A percentile compares a stretch with the other conserved stretches of the same genome.
Conservation (phyloP, 208 protist genomes). For the Acanthamoeba sp. region DNA sequence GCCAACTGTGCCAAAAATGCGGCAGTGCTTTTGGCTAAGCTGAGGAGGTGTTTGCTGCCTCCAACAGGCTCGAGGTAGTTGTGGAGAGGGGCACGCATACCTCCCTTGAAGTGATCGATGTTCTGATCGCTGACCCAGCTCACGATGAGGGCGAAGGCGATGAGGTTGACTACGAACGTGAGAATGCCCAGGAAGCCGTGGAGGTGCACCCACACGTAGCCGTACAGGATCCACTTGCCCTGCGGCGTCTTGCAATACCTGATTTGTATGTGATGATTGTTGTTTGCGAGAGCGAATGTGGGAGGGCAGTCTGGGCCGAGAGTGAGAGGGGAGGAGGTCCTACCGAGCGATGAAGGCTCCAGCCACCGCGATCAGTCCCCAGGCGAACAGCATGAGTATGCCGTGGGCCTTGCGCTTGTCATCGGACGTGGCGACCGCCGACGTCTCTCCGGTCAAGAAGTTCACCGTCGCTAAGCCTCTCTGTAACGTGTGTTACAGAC, state of each 20-base stretch:
- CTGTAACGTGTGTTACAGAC: neutral
- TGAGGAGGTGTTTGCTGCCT: too few relatives aligned
- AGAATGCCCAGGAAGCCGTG: constrained; percentile 27
- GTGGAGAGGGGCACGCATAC: too few relatives aligned
- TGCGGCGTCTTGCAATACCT: constrained; percentile 61
- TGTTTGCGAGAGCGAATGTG: too few relatives aligned
- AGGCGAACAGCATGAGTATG: constrained; percentile 57
- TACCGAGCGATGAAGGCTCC: constrained; percentile 38
- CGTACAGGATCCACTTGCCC: constrained; percentile 48
- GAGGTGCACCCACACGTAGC: constrained; percentile 56
- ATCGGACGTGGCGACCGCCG: neutral
- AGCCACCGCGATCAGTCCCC: constrained; percentile 21
- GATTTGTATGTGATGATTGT: too few relatives aligned
- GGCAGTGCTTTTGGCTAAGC: too few relatives aligned
- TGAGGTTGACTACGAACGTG: constrained; percentile 36
- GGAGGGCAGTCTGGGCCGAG: too few relatives aligned
- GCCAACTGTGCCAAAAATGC: too few relatives aligned
- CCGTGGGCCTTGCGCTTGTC: constrained; percentile 64
- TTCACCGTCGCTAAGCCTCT: neutral
- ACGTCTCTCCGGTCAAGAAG: neutral
- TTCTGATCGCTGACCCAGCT: neutral
- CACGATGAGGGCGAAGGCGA: constrained; percentile 56
- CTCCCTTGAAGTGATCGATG: constrained; percentile 40
- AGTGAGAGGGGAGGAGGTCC: neutral
- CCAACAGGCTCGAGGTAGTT: too few relatives aligned